Evolutionary conservation across 2,329 filamentous ascomycete genomes (phyloP).

Genomic region (Pseudovirgaria hyperparasitica): DNA sequence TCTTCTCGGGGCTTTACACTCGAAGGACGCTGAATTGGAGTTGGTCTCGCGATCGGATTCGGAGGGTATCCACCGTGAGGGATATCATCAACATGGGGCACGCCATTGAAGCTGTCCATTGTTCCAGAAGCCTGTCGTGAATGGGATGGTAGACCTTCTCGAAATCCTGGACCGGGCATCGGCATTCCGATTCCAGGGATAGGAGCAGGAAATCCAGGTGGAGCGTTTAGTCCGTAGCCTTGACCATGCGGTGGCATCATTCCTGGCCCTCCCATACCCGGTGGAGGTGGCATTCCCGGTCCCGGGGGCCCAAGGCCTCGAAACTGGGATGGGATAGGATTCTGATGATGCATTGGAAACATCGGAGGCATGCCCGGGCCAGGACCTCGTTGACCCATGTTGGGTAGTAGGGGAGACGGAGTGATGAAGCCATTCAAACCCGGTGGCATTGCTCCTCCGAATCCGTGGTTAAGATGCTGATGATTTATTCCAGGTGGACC

Average conservation of each 20-base stretch:
- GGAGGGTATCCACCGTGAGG: too few relatives aligned
- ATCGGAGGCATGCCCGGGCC: conserved; percentile 41
- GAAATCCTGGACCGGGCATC: conserved; percentile 25
- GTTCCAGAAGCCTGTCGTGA: conserved; percentile 64
- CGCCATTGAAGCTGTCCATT: conserved; percentile 44
- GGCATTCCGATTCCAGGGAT: conserved; percentile 24
- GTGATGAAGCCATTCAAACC: conserved; percentile 30
- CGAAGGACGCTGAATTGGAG: conserved; percentile 76
- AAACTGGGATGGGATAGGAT: conserved; percentile 44
- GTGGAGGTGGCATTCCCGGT: conserved; percentile 41
- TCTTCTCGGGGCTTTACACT: conserved; percentile 50
- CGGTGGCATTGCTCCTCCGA: conserved; percentile 33
- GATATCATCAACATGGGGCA: conserved; percentile 36
- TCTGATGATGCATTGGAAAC: conserved; percentile 39
- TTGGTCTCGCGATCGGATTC: conserved; percentile 68
- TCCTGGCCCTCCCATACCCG: conserved; percentile 44
- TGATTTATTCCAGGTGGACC: conserved; percentile 44
- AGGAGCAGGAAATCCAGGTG: conserved; percentile 42
- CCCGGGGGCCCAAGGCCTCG: conserved; percentile 36
- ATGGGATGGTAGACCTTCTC: conserved; percentile 42
- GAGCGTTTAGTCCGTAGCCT: conserved; percentile 40
- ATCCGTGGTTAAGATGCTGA: conserved; percentile 41
- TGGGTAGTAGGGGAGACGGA: conserved; percentile 32
- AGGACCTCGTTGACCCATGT: conserved; percentile 38
- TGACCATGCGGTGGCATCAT: conserved; percentile 46